phyloP scores from a whole-genome alignment of 108 stramenopile genomes.

The Skeletonema potamos region DNA sequence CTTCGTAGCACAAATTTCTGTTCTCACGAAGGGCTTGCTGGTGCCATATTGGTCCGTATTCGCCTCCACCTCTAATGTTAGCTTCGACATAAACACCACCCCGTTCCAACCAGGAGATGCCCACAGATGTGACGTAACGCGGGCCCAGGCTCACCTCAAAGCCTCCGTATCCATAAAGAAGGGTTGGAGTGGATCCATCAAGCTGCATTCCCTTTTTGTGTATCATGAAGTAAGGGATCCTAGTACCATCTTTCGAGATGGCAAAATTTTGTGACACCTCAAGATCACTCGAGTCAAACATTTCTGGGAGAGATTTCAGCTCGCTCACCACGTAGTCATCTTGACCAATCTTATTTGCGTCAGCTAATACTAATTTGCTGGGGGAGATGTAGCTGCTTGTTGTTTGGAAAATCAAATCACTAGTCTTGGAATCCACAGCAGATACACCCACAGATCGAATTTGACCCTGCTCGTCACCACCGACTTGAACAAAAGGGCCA shows the following conservation, averaged over 20 bases:
- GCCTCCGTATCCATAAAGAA: constrained; percentile 91
- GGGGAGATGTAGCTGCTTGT: constrained; percentile 71
- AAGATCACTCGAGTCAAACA: constrained; percentile 63
- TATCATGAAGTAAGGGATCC: constrained; percentile 72
- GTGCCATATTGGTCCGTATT: constrained; percentile 93
- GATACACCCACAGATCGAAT: constrained; percentile 63
- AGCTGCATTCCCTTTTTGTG: constrained; percentile 34
- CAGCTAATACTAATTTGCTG: constrained; percentile 69
- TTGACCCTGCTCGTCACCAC: constrained; percentile 57
- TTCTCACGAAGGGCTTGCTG: constrained; percentile 79
- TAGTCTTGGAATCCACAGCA: constrained; percentile 60
- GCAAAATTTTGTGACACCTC: constrained; percentile 71
- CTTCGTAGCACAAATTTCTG: constrained; percentile 93
- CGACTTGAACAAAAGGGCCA: constrained; percentile 49
- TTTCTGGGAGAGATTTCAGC: constrained; percentile 66
- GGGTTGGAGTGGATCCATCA: constrained; percentile 42
- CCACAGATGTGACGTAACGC: constrained; percentile 73
- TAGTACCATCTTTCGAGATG: constrained; percentile 80
- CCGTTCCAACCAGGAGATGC: constrained; percentile 86
- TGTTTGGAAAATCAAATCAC: constrained; percentile 76
- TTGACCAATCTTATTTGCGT: constrained; percentile 51
- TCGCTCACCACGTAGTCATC: constrained; percentile 52
- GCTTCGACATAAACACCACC: constrained; percentile 94
- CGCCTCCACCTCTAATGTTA: constrained; percentile 96
- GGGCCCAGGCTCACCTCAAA: constrained; percentile 96